Evolutionary conservation across 1,284 basidiomycete species (phyloP), one percentile per base, ranked within the genome.

Genomic region (Pseudozyma pruni): DNA sequence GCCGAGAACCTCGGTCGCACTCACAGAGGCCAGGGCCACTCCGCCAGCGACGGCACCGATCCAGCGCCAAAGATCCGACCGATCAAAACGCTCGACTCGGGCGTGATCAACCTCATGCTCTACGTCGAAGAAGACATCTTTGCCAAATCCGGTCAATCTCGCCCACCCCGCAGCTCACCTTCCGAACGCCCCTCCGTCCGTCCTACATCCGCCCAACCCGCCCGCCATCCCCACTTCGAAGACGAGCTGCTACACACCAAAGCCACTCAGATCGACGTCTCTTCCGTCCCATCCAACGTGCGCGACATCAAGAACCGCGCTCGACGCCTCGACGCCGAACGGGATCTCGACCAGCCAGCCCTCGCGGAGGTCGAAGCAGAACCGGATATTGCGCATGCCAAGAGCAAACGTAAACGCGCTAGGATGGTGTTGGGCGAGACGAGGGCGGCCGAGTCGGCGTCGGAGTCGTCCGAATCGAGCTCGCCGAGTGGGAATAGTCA

Each of bases 61-160:
- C 32, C 38, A 17, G 41, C 43, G 19, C 68, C 61, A 13, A 71
- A 54, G 19, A 64, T 69, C 32, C 59, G 63, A 14, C 70, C 60
- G 1, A 73, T 69, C 60, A 73, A 72, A 48, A 60, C 63, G 3
- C 70, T 73, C 41, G 64, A 69, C 25, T 64, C 63, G 0, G 66
- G 64, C 42, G 64, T 73, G 1, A 69, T 69, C 53, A 73, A 69
- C 20, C 47, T 73, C 29, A 64, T 73, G 64, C 64, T 69, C n/a
- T 69, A 64, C 19, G 50, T 69, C 58, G 64, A 73, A 45, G 70
- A 73, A 33, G 56, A 73, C 35, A 39, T 72, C n/a, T 44, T 45
- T 11, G 60, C 59, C 33, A 72, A 72, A 38, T 66, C 61, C 11
- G 52, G 62, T 11, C 23, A 19, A 7, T 14, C 20, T 8, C 33